Base-by-base conservation (phyloP, 2,329 filamentous ascomycete genomes). In the Berkeleyomyces basicola region DNA sequence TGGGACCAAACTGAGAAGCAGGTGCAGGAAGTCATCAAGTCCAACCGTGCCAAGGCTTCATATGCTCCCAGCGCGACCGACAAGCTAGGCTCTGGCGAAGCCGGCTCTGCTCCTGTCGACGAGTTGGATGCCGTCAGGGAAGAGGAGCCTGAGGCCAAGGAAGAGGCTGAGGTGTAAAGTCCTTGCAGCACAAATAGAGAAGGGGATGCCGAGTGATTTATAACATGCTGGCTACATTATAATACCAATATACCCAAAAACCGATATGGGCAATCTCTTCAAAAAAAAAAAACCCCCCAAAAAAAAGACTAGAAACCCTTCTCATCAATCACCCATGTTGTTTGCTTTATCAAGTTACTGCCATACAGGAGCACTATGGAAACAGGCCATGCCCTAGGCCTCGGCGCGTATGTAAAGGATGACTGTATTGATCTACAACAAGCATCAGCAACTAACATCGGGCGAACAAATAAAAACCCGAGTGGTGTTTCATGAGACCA, bases 1-100 rank as follows among this genome's bases (percentile, higher is more conserved):
- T 96, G 92, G 91, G 93, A 97, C 70, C 78, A 83, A 64, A 90
- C 93, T 0, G 92, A 97, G 76, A 81, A 84, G 57, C 82, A 84
- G 67, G 87, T 96, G 64, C 89, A 95, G 74, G 80, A 80, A 61
- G 85, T 91, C 61, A 89, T 92, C 77, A 90, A 89, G 76, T 83
- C 81, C 66, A 83, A 79, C 68, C 76, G 82, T 67, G 81, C 82
- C 33, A 79, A 82, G 70, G 77, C 81, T 23, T 75, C 74, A 58
- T 79, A 79, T 66, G 78, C 75, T 1, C 78, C 79, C 3, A 77
- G 74, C 62, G 75, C 74, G 42, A 75, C 74, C 16, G 75, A 76
- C 61, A 68, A 68, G 51, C 65, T 68, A 65, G 64, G 69, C 36
- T 31, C 49, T 5, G 7, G 36, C 36, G 49, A 33, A 59, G 61